Evolutionary conservation across 106 monocot genomes (phyloP), one percentile per base, ranked within the genome.

Genomic region (Phalaenopsis equestris): DNA sequence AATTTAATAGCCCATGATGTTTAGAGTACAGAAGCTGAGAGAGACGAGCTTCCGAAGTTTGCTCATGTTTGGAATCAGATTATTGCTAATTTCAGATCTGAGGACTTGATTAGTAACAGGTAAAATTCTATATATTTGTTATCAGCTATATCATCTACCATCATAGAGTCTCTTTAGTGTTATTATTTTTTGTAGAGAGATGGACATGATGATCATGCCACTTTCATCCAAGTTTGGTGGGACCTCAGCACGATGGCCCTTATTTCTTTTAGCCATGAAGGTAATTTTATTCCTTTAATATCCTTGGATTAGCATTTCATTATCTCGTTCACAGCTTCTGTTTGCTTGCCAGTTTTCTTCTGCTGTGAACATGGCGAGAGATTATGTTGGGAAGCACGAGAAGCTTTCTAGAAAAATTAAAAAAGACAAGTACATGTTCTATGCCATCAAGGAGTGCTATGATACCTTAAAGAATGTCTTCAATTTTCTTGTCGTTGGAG

Each of bases 61-160:
- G 90, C 93, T 84, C 43, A 85, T 46, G 90, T 93, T 56, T 93
- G 93, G 93, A 93, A 90, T 78, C 48, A 93, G 56, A 90, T 93
- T 73, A 90, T 93, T 42, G 77, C 48, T 55, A 85, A 86, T 77
- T 93, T 93, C 64, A 87, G 88, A 18, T 78, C 81, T 4, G 93
- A 93, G 83, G 90, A 93, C 67, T 83, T 93, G 84, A 93, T 93
- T 83, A 93, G 83, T 68, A 93, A 90, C 82, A 87, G 88, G 93
- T 93, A 58, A 30, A 36, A 12, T 3, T 74, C 45, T 67, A 56
- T 30, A 79, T 78, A 58, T 41, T 8, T 5, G 19, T 64, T 24
- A 18, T 67, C 37, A 84, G 43, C 43, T 42, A 19, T 74, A 43
- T 42, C 43, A 46, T 74, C 55, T 39, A 79, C 48, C 72, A 2